These are phyloP conservation scores for Delonix regia DNA, from an alignment of 306 rosid genomes.

Conservation along the genomic window DNA sequence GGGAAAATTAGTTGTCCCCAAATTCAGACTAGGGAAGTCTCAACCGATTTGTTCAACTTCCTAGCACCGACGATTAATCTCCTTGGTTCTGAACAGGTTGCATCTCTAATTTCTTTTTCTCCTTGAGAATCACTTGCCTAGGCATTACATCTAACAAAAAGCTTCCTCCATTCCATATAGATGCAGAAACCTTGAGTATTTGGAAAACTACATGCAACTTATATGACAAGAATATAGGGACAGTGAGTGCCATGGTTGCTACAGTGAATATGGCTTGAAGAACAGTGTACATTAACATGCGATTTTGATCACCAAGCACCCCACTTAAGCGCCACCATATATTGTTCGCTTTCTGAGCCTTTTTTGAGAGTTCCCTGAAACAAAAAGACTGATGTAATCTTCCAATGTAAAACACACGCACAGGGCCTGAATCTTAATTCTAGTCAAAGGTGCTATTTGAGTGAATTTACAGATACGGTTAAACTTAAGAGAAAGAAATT, in stretches of 20 bases:
- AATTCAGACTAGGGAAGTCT: background rate
- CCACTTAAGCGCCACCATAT: constrained; percentile 93
- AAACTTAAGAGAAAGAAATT: background rate
- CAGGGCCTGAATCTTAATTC: background rate
- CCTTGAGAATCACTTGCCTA: constrained; percentile 84
- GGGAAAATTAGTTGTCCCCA: background rate
- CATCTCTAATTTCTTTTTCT: constrained; percentile 71
- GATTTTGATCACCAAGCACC: constrained; percentile 91
- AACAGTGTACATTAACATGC: constrained; percentile 72
- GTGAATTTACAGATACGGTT: background rate
- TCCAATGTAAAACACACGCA: background rate
- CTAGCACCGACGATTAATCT: constrained; percentile 36
- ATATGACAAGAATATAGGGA: constrained; percentile 89
- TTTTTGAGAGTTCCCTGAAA: constrained; percentile 85
- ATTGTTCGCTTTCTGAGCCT: constrained; percentile 93
- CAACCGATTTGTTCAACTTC: background rate
- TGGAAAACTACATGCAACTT: constrained; percentile 72
- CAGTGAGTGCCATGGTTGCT: constrained; percentile 90
- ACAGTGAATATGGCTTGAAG: constrained; percentile 82
- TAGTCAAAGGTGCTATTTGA: constrained; percentile 2
- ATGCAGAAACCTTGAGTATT: constrained; percentile 82
- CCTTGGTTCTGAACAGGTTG: constrained; percentile 44
- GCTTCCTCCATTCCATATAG: constrained; percentile 94
- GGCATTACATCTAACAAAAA: constrained; percentile 96
- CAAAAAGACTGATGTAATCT: background rate